Evolutionary conservation across 768 basidiomycete genomes (phyloP).

Genomic region (Boletus reticuloceps): DNA sequence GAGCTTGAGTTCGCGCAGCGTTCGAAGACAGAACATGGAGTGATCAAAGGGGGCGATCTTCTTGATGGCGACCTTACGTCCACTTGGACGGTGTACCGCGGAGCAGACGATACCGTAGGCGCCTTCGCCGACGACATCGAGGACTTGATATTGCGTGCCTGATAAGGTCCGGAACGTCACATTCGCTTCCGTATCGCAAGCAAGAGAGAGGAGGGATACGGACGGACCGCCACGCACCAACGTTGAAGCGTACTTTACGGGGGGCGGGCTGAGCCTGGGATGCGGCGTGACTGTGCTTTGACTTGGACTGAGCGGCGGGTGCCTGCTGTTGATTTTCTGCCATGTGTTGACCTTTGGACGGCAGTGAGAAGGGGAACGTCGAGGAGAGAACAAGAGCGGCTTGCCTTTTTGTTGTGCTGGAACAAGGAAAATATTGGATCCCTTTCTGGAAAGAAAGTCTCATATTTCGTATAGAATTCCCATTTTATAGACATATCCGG

Average conservation of each 20-base stretch:
- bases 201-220: neutral
- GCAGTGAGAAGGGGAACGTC: constrained; percentile 5
- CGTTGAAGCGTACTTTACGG: constrained; percentile 86
- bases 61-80: constrained; percentile 95
- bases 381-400: constrained; percentile 13
- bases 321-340: constrained; percentile 24
- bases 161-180: neutral
- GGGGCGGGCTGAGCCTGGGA: constrained; percentile 55
- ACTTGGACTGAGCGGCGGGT: constrained; percentile 26
- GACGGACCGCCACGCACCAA: constrained; percentile 45
- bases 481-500: neutral
- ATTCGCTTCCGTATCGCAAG: neutral
- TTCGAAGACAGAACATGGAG: constrained; percentile 90
- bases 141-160: constrained; percentile 81
- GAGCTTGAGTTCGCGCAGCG: constrained; percentile 84
- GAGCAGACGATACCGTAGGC: constrained; percentile 97
- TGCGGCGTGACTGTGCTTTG: constrained; percentile 47
- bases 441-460: too few relatives aligned
- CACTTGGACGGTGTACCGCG: constrained; percentile 81
- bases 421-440: constrained; percentile 15
- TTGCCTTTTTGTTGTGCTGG: constrained; percentile 17
- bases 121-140: constrained; percentile 86
- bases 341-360: constrained; percentile 16
- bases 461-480: constrained; percentile 5
- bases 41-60: constrained; percentile 95